phyloP scores from a whole-genome alignment of 306 rosid genomes.

The Prunus salicina region DNA sequence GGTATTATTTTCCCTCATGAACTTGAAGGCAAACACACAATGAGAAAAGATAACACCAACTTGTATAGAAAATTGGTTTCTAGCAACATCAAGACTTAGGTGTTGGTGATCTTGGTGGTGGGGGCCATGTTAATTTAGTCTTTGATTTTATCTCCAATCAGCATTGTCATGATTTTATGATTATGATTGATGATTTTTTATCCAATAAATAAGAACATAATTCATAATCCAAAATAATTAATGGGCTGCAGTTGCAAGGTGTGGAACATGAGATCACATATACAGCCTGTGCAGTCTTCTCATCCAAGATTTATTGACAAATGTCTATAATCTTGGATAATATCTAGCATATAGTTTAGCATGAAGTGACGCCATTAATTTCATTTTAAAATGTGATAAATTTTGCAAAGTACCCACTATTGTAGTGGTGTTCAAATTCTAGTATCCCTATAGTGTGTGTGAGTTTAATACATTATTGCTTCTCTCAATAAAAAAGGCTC shows the following conservation, averaged over 20 bases:
- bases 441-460: too few species aligned
- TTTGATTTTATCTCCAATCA: neutral
- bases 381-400: neutral
- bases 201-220: neutral
- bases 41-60: conserved; percentile 17
- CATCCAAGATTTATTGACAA: neutral
- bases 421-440: too few species aligned
- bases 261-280: neutral
- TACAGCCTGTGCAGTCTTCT: conserved; percentile 13
- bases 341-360: neutral
- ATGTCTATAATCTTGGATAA: neutral
- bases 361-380: neutral
- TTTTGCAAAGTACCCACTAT: neutral
- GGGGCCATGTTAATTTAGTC: neutral
- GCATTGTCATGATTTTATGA: neutral
- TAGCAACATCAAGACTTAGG: conserved; percentile 10
- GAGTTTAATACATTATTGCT: too few species aligned
- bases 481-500: fast-evolving
- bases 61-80: neutral
- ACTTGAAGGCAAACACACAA: conserved; percentile 12
- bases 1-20: conserved; percentile 16
- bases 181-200: neutral
- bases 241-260: neutral
- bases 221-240: neutral
- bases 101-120: neutral